Conservation (phyloP, 306 rosid genomes). For the Phaseolus lunatus region DNA sequence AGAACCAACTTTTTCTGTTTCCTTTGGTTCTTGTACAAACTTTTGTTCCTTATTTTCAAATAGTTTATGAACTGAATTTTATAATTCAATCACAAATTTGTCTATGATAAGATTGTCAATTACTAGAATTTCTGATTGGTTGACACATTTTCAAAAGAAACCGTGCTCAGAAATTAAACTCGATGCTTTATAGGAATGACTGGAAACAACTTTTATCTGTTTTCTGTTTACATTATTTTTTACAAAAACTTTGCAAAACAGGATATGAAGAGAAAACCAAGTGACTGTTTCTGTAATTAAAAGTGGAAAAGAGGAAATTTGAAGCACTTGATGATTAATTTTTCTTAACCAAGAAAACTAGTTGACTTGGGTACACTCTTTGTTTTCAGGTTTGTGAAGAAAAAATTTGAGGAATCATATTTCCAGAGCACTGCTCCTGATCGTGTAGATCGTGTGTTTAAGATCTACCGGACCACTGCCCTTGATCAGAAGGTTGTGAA, state of each 20-base stretch:
- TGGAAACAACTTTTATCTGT: too few relatives aligned
- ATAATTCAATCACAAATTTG: too few relatives aligned
- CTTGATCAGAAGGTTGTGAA: constrained; percentile 98
- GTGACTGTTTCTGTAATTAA: too few relatives aligned
- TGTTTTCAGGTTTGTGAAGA: constrained; percentile 87
- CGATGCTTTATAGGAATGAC: too few relatives aligned
- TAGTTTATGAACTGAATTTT: too few relatives aligned
- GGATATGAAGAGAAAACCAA: too few relatives aligned
- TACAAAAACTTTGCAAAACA: not conserved
- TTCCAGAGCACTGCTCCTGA: constrained; percentile 93
- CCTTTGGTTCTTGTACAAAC: not conserved
- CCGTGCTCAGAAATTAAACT: too few relatives aligned
- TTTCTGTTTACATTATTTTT: too few relatives aligned
- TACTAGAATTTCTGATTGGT: too few relatives aligned
- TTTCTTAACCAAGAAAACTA: not conserved
- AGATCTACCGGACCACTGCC: constrained; percentile 93
- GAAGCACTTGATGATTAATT: not conserved
- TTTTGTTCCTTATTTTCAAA: not conserved
- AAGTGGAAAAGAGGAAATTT: not conserved
- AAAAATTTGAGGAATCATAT: constrained; percentile 91
- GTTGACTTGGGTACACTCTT: not conserved
- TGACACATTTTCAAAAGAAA: too few relatives aligned
- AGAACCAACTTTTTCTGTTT: not conserved
- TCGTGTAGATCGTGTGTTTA: constrained; percentile 87
- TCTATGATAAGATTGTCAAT: too few relatives aligned